Percentiles rank a stretch among this genome's conserved stretches.
Conservation (phyloP, 352 stramenopile species). For the Globisporangium irregulare region DNA sequence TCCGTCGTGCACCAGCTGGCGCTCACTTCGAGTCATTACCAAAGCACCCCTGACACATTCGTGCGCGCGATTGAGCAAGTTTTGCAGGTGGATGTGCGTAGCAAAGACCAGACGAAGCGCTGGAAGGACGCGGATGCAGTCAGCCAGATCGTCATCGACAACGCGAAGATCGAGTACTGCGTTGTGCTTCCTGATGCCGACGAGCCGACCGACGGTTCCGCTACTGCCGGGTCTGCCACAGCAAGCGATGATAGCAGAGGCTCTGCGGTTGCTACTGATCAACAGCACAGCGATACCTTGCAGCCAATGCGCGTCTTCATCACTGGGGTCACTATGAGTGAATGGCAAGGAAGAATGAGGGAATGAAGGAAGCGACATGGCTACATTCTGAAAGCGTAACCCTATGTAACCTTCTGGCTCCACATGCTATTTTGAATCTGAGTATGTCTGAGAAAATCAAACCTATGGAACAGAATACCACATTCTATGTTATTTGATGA, state of each 20-base stretch:
- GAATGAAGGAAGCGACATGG: not conserved
- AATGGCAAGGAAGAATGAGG: not conserved
- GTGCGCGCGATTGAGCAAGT: conserved; percentile 59
- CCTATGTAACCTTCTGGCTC: not conserved
- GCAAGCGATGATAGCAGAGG: not conserved
- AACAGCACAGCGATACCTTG: not conserved
- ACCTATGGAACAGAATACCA: not conserved
- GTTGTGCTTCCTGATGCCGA: conserved; percentile 11
- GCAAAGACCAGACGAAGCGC: conserved; percentile 66
- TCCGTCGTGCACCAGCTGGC: conserved; percentile 33
- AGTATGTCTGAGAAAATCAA: not conserved
- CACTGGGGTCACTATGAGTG: not conserved
- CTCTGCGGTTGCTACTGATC: not conserved
- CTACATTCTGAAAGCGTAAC: not conserved
- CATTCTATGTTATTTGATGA: not conserved
- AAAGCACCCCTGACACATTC: conserved; percentile 25
- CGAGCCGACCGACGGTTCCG: not conserved
- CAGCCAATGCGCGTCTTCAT: conserved; percentile 7
- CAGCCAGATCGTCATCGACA: conserved; percentile 59
- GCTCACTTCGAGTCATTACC: conserved; percentile 43
- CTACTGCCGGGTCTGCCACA: not conserved
- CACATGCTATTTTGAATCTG: not conserved
- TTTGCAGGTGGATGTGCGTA: conserved; percentile 69
- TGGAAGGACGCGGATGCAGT: conserved; percentile 31
- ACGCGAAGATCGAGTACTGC: conserved; percentile 45